phyloP scores from a whole-genome alignment of 805 yeast species.

The Citeromyces matritensis region DNA sequence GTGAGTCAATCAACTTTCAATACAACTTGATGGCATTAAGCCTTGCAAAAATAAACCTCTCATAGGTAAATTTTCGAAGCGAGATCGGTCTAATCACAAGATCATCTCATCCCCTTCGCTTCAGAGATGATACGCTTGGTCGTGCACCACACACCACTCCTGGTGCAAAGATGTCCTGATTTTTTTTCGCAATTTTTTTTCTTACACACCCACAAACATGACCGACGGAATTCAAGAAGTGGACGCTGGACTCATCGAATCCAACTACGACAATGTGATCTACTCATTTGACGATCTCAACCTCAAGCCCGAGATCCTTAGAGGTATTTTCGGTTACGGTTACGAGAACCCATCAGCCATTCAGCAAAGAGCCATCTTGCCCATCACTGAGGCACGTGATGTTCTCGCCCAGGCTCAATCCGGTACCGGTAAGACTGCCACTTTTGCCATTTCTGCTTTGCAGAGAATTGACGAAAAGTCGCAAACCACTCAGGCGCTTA shows the following conservation, averaged over 20 bases:
- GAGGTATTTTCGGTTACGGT: constrained; percentile 80
- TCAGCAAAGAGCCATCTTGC: constrained; percentile 94
- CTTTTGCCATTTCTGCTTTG: constrained; percentile 87
- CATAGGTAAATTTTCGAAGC: no score
- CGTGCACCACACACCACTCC: background rate
- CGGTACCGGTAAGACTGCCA: constrained; percentile 98
- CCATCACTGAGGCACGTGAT: constrained; percentile 88
- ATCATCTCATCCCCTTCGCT: background rate
- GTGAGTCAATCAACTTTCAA: no score
- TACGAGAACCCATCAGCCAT: constrained; percentile 95
- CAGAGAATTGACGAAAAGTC: constrained; percentile 67
- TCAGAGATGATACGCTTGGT: background rate
- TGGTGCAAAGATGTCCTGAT: background rate
- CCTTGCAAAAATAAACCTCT: no score
- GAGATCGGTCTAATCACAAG: background rate
- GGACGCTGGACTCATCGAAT: constrained; percentile 72
- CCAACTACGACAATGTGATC: constrained; percentile 91
- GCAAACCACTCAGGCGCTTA: constrained; percentile 75
- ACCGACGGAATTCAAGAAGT: constrained; percentile 66
- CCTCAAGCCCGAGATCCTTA: constrained; percentile 56
- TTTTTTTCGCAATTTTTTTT: constrained; percentile 1
- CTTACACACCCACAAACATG: constrained; percentile 15
- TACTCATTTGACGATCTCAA: constrained; percentile 64
- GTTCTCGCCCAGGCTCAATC: constrained; percentile 98
- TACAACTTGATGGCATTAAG: no score